Percentiles rank a stretch among this genome's conserved stretches.
These are phyloP conservation scores for Blastobotrys mokoenaii DNA, from an alignment of 805 yeast genomes.

Conservation along the genomic window DNA sequence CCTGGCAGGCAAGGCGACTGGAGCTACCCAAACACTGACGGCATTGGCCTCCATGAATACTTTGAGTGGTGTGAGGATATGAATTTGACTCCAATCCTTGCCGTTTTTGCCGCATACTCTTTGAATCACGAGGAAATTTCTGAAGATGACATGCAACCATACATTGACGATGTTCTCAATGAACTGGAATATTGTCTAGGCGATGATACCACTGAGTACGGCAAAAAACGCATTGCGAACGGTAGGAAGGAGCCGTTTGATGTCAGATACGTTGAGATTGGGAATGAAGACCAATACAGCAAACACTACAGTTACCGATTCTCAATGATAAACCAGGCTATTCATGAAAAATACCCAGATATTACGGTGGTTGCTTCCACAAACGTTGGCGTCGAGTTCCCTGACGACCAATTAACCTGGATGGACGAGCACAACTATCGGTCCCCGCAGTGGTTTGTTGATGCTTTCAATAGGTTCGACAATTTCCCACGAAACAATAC, in stretches of 20 bases:
- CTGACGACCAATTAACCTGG: background rate
- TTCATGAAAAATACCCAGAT: background rate
- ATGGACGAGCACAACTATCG: background rate
- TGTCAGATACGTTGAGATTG: background rate
- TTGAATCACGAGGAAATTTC: background rate
- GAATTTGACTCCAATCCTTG: background rate
- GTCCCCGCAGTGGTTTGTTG: background rate
- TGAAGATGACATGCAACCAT: background rate
- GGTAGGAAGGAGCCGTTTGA: background rate
- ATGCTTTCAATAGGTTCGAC: background rate
- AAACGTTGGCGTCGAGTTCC: background rate
- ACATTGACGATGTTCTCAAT: background rate
- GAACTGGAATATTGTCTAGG: background rate
- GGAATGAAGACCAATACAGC: background rate
- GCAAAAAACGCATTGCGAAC: background rate
- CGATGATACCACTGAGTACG: background rate
- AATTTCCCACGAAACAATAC: background rate
- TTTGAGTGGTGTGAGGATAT: constrained; percentile 2
- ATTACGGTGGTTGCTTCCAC: background rate
- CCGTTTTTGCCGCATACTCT: background rate
- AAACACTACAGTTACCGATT: background rate
- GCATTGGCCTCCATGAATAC: background rate
- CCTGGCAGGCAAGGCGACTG: constrained; percentile 1
- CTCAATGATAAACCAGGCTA: background rate
- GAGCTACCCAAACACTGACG: background rate